Percentiles rank a stretch among this genome's conserved stretches.
Evolutionary conservation across 805 yeast species (phyloP).

Genomic region (Metschnikowia continentalis): DNA sequence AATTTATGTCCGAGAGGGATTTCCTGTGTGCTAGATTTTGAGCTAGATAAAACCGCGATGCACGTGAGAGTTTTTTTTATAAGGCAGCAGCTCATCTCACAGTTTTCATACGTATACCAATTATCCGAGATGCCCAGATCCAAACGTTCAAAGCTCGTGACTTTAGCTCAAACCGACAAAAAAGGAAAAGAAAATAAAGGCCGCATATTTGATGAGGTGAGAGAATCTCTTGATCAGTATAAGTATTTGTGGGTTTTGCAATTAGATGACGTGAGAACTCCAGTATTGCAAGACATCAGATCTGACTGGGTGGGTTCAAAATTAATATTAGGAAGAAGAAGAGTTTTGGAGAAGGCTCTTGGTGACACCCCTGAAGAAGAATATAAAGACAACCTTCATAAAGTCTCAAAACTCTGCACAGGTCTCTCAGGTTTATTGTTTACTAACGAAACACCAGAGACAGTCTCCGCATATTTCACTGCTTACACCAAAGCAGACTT

Average conservation of each 20-base stretch:
- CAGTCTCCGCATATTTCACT: slow-evolving; percentile 84
- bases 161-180: slow-evolving; percentile 93
- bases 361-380: slow-evolving; percentile 88
- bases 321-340: slow-evolving; percentile 84
- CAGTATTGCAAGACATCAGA: slow-evolving; percentile 90
- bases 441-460: slow-evolving; percentile 83
- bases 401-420: slow-evolving; percentile 55
- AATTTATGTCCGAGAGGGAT: neutral
- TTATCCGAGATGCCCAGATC: slow-evolving; percentile 80
- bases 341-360: slow-evolving; percentile 87
- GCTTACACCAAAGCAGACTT: slow-evolving; percentile 77
- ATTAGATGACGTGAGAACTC: slow-evolving; percentile 91
- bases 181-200: slow-evolving; percentile 92
- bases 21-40: neutral
- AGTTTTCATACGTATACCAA: slow-evolving; percentile 2
- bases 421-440: slow-evolving; percentile 88
- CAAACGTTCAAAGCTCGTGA: slow-evolving; percentile 91
- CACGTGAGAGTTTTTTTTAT: slow-evolving; percentile 8
- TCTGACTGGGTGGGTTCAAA: slow-evolving; percentile 90
- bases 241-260: slow-evolving; percentile 81
- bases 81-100: slow-evolving; percentile 10
- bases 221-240: slow-evolving; percentile 72
- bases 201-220: slow-evolving; percentile 84
- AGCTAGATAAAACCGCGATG: slow-evolving; percentile 4
- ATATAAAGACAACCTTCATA: slow-evolving; percentile 76